phyloP scores from a whole-genome alignment of 805 yeast genomes.

The Pichia rugopelliculosa region DNA sequence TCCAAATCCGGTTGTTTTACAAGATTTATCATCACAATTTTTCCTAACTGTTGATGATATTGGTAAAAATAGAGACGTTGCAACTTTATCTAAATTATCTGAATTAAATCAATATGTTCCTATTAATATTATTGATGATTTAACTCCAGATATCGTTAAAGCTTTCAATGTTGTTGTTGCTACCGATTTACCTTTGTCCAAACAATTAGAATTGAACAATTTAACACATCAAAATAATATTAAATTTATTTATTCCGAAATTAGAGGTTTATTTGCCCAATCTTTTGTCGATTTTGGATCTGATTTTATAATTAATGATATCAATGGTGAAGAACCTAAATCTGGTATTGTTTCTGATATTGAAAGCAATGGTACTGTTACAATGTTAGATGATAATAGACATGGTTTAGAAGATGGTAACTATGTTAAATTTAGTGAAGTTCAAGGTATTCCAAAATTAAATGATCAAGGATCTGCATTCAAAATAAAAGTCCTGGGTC shows the following conservation, averaged over 20 bases:
- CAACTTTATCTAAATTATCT: conserved; percentile 57
- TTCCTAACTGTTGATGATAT: conserved; percentile 65
- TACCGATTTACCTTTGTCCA: conserved; percentile 66
- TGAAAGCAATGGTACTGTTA: conserved; percentile 83
- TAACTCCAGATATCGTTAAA: conserved; percentile 46
- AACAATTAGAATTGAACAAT: conserved; percentile 67
- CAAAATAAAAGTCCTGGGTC: conserved; percentile 83
- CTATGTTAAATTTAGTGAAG: conserved; percentile 78
- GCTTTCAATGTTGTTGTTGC: conserved; percentile 76
- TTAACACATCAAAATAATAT: conserved; percentile 68
- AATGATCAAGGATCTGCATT: conserved; percentile 61
- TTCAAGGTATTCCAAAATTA: conserved; percentile 67
- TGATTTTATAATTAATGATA: conserved; percentile 70
- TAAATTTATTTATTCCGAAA: conserved; percentile 73
- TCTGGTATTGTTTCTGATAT: conserved; percentile 86
- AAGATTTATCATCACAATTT: conserved; percentile 85
- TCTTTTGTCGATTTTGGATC: conserved; percentile 89
- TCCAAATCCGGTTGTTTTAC: conserved; percentile 56
- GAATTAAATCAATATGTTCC: conserved; percentile 93
- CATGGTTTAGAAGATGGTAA: conserved; percentile 94
- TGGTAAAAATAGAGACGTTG: conserved; percentile 71
- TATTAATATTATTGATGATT: conserved; percentile 51
- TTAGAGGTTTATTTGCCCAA: conserved; percentile 82
- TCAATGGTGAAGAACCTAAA: conserved; percentile 88
- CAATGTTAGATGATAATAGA: conserved; percentile 84